These are phyloP conservation scores for Geosmithia morbida DNA, from an alignment of 2,329 filamentous ascomycete genomes.

Conservation along the genomic window DNA sequence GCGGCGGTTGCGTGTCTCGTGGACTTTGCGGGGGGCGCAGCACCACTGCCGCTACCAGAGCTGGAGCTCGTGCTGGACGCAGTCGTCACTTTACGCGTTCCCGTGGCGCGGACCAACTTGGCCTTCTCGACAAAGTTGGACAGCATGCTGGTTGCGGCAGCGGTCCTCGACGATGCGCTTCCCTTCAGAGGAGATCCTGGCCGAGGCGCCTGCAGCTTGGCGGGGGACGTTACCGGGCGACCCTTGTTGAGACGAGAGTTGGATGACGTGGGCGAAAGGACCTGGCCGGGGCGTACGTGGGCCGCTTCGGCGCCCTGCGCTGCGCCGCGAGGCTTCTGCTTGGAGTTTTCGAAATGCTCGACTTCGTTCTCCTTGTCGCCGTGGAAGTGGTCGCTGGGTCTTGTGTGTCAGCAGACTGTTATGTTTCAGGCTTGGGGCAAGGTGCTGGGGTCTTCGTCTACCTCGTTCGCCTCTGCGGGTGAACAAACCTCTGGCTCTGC, in stretches of 20 bases:
- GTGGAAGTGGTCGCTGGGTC: constrained; percentile 44
- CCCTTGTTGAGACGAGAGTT: constrained; percentile 54
- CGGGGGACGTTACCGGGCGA: constrained; percentile 29
- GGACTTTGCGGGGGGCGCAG: constrained; percentile 15
- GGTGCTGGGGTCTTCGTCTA: constrained; percentile 15
- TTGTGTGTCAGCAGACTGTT: background rate
- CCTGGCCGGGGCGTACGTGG: constrained; percentile 31
- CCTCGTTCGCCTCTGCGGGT: constrained; percentile 35
- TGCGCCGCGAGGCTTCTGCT: constrained; percentile 45
- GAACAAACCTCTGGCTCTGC: constrained; percentile 8
- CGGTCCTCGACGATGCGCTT: constrained; percentile 20
- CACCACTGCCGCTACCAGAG: constrained; percentile 12
- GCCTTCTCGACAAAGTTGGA: constrained; percentile 47
- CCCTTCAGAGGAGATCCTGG: constrained; percentile 48
- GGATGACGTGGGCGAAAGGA: constrained; percentile 70
- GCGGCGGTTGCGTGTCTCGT: constrained; percentile 19
- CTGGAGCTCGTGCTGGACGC: constrained; percentile 28
- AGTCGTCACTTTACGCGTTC: constrained; percentile 28
- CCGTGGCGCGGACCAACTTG: constrained; percentile 36
- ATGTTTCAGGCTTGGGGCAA: background rate
- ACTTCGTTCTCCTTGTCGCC: constrained; percentile 68
- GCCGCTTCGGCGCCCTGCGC: constrained; percentile 22
- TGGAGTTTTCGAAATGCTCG: constrained; percentile 45
- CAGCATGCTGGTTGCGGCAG: constrained; percentile 28
- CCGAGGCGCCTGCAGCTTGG: constrained; percentile 41